Evolutionary conservation across 306 rosid species (phyloP).

Genomic region (Coriaria nepalensis): DNA sequence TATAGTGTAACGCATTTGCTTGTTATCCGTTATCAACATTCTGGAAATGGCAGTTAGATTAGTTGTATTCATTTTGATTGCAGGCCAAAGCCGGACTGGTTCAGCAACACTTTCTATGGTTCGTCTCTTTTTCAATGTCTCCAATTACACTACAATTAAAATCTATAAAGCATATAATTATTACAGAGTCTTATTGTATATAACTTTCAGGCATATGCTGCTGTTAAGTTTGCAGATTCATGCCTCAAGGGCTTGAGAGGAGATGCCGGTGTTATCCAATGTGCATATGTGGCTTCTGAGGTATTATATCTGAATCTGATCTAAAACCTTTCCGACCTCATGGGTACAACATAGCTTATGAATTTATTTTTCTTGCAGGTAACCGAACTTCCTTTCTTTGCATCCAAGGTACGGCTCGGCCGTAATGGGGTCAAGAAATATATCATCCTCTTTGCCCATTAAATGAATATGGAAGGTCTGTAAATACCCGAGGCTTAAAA

Average conservation of each 20-base stretch:
- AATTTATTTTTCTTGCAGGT: constrained; percentile 32
- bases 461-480: constrained; percentile 78
- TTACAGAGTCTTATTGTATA: no score
- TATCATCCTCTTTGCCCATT: constrained; percentile 60
- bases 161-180: neutral
- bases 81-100: no score
- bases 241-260: constrained; percentile 84
- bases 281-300: constrained; percentile 73
- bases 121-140: no score
- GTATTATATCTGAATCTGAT: constrained; percentile 13
- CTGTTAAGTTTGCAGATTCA: constrained; percentile 70
- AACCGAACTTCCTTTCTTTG: constrained; percentile 87
- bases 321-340: neutral
- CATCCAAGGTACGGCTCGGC: constrained; percentile 77
- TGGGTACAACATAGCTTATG: neutral
- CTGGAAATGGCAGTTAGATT: no score
- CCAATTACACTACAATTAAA: constrained; percentile 5
- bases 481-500: neutral
- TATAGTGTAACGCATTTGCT: no score
- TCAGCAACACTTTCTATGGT: no score
- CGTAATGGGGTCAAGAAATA: constrained; percentile 66
- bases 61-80: no score
- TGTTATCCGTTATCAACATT: no score
- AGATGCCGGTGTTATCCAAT: constrained; percentile 63
- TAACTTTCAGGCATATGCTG: constrained; percentile 55